Base-by-base conservation (phyloP, 192 early-diverging fungal genomes). In the Backusella macrospora region DNA sequence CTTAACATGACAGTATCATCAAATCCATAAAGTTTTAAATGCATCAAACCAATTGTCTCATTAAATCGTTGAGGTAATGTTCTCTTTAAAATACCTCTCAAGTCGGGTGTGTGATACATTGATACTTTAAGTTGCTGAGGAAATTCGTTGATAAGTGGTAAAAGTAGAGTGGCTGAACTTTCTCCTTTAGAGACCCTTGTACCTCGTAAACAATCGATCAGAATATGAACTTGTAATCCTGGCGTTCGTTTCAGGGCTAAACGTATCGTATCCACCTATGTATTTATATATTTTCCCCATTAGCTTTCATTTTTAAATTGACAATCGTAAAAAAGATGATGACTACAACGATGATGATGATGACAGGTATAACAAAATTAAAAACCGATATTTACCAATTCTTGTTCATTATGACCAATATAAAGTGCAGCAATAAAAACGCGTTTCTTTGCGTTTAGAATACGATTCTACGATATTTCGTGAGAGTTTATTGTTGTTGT, bases 31-130 rank as follows among this genome's bases (percentile, higher is more conserved):
- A 90, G 84, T 79, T 99, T 99, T 72, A 98, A 91, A 75, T 99
- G 98, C 89, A 95, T 92, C 72, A 99, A 81, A 0, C 96, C 98
- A 81, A 98, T 91, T 6, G 86, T 89, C 82, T 99, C 98, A 77
- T 95, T 98, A 74, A 95, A 96, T 48, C 98, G 73, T 73, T 87
- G 90, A 23, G 96, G 96, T 73, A 95, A 86, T 37, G 89, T 64
- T 46, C 84, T 81, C 74, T 94, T 95, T 49, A 90, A 78, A 46
- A 90, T 4, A 8, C 90, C 90, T 15, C 76, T 88, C n/a, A 94
- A 81, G 73, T 89, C 90, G 16, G 96, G 98, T 9, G 96, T 93
- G 62, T 96, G 92, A 81, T 98, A 99, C 72, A 97, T 83, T 6
- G 89, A 87, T 0, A 98, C 82, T 6, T 78, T 71, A 15, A 95